Evolutionary conservation across 129 eudicot species (phyloP), one percentile per base, ranked within the genome.

Genomic region (Gnaphalium uliginosum): DNA sequence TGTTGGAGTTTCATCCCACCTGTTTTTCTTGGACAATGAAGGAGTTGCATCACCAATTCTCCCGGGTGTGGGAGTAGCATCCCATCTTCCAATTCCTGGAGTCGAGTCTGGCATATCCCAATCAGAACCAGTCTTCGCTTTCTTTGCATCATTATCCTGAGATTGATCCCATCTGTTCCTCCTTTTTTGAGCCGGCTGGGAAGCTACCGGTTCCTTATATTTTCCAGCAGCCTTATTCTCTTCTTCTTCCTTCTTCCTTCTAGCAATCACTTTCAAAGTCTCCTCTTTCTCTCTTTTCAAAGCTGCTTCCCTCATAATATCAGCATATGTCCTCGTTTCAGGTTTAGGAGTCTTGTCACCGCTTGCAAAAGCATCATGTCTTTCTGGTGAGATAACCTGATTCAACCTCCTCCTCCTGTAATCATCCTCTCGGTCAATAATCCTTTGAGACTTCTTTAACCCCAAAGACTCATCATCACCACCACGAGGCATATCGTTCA

Each of bases 1-100:
- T n/a, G 97, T 94, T 0, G 99, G 99, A 50, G 97, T 90, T 83
- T 94, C 99, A 73, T 94, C 99, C 99, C 99, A 94, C 70, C 99
- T 81, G 72, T 94, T 94, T 79, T 79, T 91, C 85, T 91, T 84
- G 11, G 95, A 86, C 48, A 87, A 29, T 0, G 92, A 86, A 1
- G 98, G 97, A 21, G 98, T 90, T 0, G 97, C 99, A 85, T 94
- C 99, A 25, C 96, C 93, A 2, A 84, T 54, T 66, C 99, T 85
- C 17, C 97, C 97, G 0, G 99, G 97, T 7, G 99, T 90, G 2
- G 98, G 98, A 25, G 98, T 94, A 3, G 98, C 98, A 85, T 94
- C 98, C 98, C 98, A 94, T 76, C 98, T 81, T 22, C 97, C 98
- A 76, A 93, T 88, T 53, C 98, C 98, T 0, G 97, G 98, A 30